Conservation (phyloP, 345 rosid genomes). For the Ceriops zippeliana region DNA sequence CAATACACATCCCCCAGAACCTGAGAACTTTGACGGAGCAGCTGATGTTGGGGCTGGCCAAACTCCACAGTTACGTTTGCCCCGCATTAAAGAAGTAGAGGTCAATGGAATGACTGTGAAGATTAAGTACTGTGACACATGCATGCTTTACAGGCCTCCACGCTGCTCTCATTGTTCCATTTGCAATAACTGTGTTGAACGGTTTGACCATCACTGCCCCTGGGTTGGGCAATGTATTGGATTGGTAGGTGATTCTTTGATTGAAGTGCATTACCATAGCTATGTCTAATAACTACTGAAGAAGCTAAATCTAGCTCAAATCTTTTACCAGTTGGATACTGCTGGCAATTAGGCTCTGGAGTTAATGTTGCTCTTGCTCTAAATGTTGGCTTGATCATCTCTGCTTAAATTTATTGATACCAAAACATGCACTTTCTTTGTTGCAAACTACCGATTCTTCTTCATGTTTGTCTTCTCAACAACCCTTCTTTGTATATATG, state of each 20-base stretch:
- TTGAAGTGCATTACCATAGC: not conserved
- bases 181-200: slow-evolving; percentile 35
- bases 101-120: slow-evolving; percentile 26
- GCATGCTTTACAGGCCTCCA: slow-evolving; percentile 40
- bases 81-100: slow-evolving; percentile 32
- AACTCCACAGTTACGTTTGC: slow-evolving; percentile 33
- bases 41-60: slow-evolving; percentile 32
- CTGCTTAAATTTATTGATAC: too few species aligned
- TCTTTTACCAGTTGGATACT: not conserved
- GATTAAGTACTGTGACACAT: slow-evolving; percentile 34
- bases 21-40: slow-evolving; percentile 30
- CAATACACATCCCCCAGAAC: slow-evolving; percentile 35
- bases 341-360: not conserved
- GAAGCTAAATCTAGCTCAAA: not conserved
- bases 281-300: not conserved
- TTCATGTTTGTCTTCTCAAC: slow-evolving; percentile 82
- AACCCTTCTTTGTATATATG: slow-evolving; percentile 80
- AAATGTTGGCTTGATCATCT: not conserved
- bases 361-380: slow-evolving; percentile 1
- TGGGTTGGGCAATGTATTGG: slow-evolving; percentile 41
- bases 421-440: slow-evolving; percentile 1
- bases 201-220: slow-evolving; percentile 40
- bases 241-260: slow-evolving; percentile 21
- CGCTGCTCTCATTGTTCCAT: slow-evolving; percentile 40
- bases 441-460: slow-evolving; percentile 94